Evolutionary conservation across 106 monocot genomes (phyloP), one percentile per base, ranked within the genome.

Genomic region (Cymbidium sinense): DNA sequence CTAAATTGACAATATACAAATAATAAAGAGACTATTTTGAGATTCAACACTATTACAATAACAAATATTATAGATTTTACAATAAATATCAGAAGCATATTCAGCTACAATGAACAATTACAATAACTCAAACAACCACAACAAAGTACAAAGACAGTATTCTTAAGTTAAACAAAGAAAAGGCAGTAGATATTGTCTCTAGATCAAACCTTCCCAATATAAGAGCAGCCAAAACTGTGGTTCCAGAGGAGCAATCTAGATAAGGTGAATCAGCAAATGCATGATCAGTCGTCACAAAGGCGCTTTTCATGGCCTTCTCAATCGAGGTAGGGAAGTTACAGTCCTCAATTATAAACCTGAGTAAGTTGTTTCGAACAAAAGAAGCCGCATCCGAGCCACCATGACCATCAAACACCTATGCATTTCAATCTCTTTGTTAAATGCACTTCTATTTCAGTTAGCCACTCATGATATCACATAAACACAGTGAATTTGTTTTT

Each of bases 331-430:
- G 88, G 54, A 93, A 89, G 72, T 93, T 76, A 25, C 55, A 27
- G 43, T 93, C 93, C 47, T 93, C 86, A 47, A 88, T 74, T 81
- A 93, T 86, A 34, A 86, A 83, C 72, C 85, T 84, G 20, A 93
- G 80, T 64, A 90, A 64, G 77, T 93, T 88, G 61, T 88, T 88
- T 31, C 76, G 78, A 64, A 90, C 77, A 76, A 90, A 93, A n/a
- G 78, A 82, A 43, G 88, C 93, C 20, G 93, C 93, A 84, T 93
- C 93, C 4, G 51, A 74, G 39, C 93, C 93, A 51, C 93, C 93
- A 83, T 93, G 93, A n/a, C 89, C 93, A 83, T 93, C 93, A 83
- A 90, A 93, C 39, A 93, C 89, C 93, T 93, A 86, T n/a, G 0
- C 43, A 77, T 12, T 69, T 23, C 27, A 30, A 36, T 47, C 23